These are phyloP conservation scores for Heterobasidion irregulare DNA, from an alignment of 1,284 basidiomycete genomes.

Conservation along the genomic window DNA sequence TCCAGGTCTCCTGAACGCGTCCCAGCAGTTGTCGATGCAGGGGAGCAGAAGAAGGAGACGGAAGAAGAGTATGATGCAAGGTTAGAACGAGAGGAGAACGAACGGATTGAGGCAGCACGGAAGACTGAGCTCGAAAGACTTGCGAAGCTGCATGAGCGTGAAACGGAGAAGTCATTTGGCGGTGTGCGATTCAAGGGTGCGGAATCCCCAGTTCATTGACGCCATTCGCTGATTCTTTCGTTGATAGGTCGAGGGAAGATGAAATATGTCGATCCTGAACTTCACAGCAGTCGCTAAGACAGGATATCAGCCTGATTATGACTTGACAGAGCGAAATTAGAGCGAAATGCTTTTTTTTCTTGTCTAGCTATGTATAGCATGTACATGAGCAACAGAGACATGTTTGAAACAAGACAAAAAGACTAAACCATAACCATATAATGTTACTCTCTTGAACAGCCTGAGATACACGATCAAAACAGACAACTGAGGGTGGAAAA, in stretches of 20 bases:
- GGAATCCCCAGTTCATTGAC: neutral
- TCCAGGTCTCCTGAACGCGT: neutral
- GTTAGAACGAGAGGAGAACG: slow-evolving; percentile 62
- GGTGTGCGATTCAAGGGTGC: slow-evolving; percentile 25
- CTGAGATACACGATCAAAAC: slow-evolving; percentile 4
- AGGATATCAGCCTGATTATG: neutral
- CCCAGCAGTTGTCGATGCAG: neutral
- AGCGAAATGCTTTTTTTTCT: neutral
- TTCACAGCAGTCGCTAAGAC: slow-evolving; percentile 17
- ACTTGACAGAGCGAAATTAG: neutral
- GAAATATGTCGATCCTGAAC: slow-evolving; percentile 59
- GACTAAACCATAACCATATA: slow-evolving; percentile 3
- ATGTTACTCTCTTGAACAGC: slow-evolving; percentile 9
- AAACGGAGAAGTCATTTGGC: slow-evolving; percentile 39
- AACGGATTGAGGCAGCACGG: slow-evolving; percentile 40
- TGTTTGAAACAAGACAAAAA: neutral
- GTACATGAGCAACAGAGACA: neutral
- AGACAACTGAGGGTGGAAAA: neutral
- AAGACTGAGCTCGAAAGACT: slow-evolving; percentile 42
- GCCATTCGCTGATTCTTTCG: neutral
- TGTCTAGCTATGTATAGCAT: neutral
- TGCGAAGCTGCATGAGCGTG: slow-evolving; percentile 30
- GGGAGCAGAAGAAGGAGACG: slow-evolving; percentile 40
- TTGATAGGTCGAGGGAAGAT: slow-evolving; percentile 49
- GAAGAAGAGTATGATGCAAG: slow-evolving; percentile 63